Percentiles rank a stretch among this genome's conserved stretches.
These are phyloP conservation scores for Rhodomyrtus psidioides DNA, from an alignment of 441 rosid species.

Conservation along the genomic window DNA sequence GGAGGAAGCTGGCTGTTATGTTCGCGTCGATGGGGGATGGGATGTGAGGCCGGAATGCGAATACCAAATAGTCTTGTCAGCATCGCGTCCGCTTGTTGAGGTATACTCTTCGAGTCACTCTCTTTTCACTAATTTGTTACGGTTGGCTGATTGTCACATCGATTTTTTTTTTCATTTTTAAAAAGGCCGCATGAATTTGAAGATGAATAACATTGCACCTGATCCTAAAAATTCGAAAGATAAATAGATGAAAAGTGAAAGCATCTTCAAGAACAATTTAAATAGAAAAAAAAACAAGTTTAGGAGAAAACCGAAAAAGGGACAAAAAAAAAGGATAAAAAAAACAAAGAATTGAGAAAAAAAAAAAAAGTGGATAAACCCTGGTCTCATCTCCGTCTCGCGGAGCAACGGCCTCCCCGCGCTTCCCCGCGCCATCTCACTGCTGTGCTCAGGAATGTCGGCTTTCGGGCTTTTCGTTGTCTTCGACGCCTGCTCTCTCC, in stretches of 20 bases:
- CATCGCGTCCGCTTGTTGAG: not conserved
- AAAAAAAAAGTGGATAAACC: not conserved
- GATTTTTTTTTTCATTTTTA: too few relatives aligned
- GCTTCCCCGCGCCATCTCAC: not conserved
- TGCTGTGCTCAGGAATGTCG: not conserved
- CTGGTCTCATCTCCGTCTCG: not conserved
- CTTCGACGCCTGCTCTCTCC: not conserved
- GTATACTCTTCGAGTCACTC: too few relatives aligned
- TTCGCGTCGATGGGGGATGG: not conserved
- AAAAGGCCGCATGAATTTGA: too few relatives aligned
- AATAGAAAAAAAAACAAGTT: not conserved
- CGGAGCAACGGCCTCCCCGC: not conserved
- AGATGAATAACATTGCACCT: too few relatives aligned
- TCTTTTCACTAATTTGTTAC: too few relatives aligned
- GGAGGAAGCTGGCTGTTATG: conserved; percentile 5
- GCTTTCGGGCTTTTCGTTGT: not conserved
- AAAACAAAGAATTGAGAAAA: too few relatives aligned
- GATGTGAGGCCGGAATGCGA: not conserved
- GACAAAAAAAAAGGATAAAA: not conserved
- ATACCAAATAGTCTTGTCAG: not conserved
- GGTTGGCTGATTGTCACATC: too few relatives aligned
- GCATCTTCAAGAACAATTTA: too few relatives aligned
- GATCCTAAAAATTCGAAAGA: too few relatives aligned
- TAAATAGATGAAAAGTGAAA: not conserved
- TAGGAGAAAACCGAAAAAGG: not conserved